Percentiles rank a stretch among this genome's conserved stretches.
Evolutionary conservation across 192 early-diverging fungal genomes (phyloP).

Genomic region (Coemansia sp.): DNA sequence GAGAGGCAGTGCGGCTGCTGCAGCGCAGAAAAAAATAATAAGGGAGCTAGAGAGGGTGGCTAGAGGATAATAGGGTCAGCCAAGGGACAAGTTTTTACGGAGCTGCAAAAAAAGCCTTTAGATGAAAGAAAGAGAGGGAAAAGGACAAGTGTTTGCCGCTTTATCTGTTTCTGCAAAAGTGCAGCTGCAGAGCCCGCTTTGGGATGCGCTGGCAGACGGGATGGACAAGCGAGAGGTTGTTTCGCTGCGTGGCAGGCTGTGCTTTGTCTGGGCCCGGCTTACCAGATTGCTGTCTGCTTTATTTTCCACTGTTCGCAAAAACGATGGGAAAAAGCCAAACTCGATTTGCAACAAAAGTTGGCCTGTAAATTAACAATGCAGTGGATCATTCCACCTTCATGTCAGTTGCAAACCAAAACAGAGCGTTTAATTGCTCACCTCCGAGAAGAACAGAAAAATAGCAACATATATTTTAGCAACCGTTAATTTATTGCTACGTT

Average conservation of each 20-base stretch:
- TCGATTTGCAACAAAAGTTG: background rate
- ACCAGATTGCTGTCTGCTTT: background rate
- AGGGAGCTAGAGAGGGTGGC: background rate
- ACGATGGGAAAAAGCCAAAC: background rate
- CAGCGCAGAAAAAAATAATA: background rate
- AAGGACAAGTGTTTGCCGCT: background rate
- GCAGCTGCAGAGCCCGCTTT: background rate
- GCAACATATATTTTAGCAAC: too few species aligned
- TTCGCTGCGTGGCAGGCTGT: background rate
- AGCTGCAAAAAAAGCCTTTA: conserved; percentile 1
- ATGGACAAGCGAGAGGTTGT: background rate
- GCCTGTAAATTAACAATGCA: too few species aligned
- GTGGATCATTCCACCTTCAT: too few species aligned
- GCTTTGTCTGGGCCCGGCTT: background rate
- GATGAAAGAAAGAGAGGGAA: background rate
- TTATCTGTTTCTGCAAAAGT: background rate
- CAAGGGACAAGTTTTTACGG: background rate
- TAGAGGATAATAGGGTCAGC: background rate
- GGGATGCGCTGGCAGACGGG: background rate
- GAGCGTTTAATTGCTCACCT: too few species aligned
- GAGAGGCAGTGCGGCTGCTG: background rate
- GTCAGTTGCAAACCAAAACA: too few species aligned
- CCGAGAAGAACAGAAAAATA: too few species aligned
- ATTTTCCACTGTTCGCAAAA: background rate
- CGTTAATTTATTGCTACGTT: too few species aligned